Evolutionary conservation across 176 grass and related monocot genomes (phyloP).

Genomic region (Saccharum officinarum): DNA sequence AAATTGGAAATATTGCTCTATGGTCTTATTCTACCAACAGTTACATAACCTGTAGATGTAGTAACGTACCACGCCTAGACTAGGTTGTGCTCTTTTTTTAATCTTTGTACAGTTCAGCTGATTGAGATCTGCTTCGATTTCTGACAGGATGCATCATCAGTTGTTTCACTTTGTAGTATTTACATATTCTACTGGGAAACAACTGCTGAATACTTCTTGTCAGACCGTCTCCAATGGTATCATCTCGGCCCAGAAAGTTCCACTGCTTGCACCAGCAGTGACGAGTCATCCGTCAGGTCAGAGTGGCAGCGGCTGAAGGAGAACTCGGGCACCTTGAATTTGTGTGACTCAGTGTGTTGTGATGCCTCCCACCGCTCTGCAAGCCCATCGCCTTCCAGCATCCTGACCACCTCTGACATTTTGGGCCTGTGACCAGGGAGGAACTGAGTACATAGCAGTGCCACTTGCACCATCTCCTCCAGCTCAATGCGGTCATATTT

Average conservation of each 20-base stretch:
- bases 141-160: slow-evolving; percentile 29
- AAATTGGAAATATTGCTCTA: slow-evolving; percentile 14
- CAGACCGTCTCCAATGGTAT: slow-evolving; percentile 23
- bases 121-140: slow-evolving; percentile 33
- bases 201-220: slow-evolving; percentile 26
- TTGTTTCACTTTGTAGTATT: slow-evolving; percentile 33
- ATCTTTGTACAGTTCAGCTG: slow-evolving; percentile 42
- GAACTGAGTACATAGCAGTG: slow-evolving; percentile 80
- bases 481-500: slow-evolving; percentile 75
- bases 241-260: slow-evolving; percentile 89
- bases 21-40: slow-evolving; percentile 31
- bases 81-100: slow-evolving; percentile 35
- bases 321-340: slow-evolving; percentile 65
- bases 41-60: slow-evolving; percentile 46
- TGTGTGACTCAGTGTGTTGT: slow-evolving; percentile 41
- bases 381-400: slow-evolving; percentile 88
- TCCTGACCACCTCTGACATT: slow-evolving; percentile 81
- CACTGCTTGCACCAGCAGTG: slow-evolving; percentile 66
- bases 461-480: slow-evolving; percentile 86
- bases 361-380: slow-evolving; percentile 82
- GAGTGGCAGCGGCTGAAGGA: slow-evolving; percentile 57
- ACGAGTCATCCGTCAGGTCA: slow-evolving; percentile 69
- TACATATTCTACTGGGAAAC: slow-evolving; percentile 44
- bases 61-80: slow-evolving; percentile 43
- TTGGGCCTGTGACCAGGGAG: slow-evolving; percentile 68